phyloP scores from a whole-genome alignment of 2,329 filamentous ascomycete genomes.

The Fusarium papillatum region DNA sequence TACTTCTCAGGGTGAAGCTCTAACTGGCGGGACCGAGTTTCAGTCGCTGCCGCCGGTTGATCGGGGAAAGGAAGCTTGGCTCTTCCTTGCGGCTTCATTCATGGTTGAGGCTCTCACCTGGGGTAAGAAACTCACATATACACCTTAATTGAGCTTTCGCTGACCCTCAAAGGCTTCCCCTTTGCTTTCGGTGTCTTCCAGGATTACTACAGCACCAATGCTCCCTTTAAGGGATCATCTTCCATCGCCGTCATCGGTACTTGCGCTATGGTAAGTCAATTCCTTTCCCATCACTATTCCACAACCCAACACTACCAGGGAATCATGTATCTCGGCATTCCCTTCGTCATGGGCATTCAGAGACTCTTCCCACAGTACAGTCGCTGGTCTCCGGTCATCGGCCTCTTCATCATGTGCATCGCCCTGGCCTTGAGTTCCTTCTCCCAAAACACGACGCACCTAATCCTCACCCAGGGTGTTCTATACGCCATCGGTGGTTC shows the following conservation, averaged over 20 bases:
- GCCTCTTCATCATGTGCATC: constrained; percentile 65
- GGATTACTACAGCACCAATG: constrained; percentile 73
- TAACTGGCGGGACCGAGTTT: constrained; percentile 2
- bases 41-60: constrained; percentile 46
- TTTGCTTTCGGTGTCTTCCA: constrained; percentile 80
- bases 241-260: constrained; percentile 76
- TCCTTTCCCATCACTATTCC: not conserved
- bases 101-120: constrained; percentile 51
- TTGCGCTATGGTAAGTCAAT: constrained; percentile 63
- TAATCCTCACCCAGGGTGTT: constrained; percentile 73
- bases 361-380: constrained; percentile 56
- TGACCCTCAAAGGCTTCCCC: constrained; percentile 67
- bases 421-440: constrained; percentile 67
- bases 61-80: constrained; percentile 50
- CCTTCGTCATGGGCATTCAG: constrained; percentile 62
- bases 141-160: not conserved
- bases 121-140: constrained; percentile 37
- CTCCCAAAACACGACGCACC: constrained; percentile 62
- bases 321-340: constrained; percentile 68
- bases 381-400: constrained; percentile 58
- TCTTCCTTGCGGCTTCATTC: constrained; percentile 50
- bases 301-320: constrained; percentile 46
- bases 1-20: not conserved
- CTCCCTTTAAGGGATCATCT: constrained; percentile 67
- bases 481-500: constrained; percentile 71